These are phyloP conservation scores for Tricholoma sp. DNA, from an alignment of 768 basidiomycete species.

Conservation along the genomic window DNA sequence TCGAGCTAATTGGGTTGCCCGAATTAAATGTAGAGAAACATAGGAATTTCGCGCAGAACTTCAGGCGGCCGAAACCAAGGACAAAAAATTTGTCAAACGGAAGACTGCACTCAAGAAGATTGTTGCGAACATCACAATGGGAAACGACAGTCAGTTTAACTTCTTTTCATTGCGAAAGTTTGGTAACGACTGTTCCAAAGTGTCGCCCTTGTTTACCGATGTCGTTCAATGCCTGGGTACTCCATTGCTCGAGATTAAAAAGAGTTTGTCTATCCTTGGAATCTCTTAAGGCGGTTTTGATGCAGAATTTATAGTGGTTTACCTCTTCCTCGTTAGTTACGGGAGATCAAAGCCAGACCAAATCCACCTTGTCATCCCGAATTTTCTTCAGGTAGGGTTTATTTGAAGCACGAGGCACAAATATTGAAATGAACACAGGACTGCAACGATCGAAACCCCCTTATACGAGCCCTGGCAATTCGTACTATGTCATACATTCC, in stretches of 20 bases:
- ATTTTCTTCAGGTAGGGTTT: conserved; percentile 72
- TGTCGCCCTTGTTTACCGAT: conserved; percentile 94
- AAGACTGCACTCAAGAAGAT: conserved; percentile 96
- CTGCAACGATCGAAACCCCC: conserved; percentile 92
- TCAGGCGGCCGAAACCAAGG: conserved; percentile 87
- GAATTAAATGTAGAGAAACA: conserved; percentile 1
- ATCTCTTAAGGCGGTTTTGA: not conserved
- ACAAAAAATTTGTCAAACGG: conserved; percentile 92
- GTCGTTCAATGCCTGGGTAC: conserved; percentile 94
- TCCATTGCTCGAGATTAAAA: conserved; percentile 96
- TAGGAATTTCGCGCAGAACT: conserved; percentile 91
- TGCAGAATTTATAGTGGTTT: conserved; percentile 67
- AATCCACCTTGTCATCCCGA: conserved; percentile 85
- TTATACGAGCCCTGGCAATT: conserved; percentile 94
- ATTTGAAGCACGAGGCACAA: conserved; percentile 1
- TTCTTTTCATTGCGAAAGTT: conserved; percentile 16
- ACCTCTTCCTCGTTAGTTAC: conserved; percentile 96
- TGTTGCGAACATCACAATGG: conserved; percentile 99
- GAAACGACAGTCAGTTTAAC: conserved; percentile 85
- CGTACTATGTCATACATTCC: conserved; percentile 99
- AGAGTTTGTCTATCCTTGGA: conserved; percentile 60
- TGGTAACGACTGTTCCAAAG: conserved; percentile 35
- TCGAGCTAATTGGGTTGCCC: conserved; percentile 1
- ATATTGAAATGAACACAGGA: conserved; percentile 50
- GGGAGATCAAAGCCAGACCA: conserved; percentile 91